Conservation (phyloP, 139 green algal species). For the Desmodesmus armatus region DNA sequence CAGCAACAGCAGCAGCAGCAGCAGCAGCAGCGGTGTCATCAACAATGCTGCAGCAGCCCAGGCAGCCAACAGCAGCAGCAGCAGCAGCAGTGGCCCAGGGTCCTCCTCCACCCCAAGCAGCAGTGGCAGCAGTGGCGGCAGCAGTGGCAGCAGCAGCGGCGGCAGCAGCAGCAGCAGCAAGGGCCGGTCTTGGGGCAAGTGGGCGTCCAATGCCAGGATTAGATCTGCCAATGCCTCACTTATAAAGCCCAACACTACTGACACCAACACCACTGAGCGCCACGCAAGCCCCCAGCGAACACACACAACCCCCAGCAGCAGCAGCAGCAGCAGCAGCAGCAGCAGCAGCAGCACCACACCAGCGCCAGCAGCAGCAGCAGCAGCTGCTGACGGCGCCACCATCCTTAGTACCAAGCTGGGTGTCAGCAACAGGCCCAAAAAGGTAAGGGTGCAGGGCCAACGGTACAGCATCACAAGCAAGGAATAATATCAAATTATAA, state of each 20-base stretch:
- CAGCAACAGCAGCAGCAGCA: background rate
- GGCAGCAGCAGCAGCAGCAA: conserved; percentile 22
- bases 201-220: conserved; percentile 43
- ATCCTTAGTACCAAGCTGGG: conserved; percentile 38
- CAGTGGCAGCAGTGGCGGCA: background rate
- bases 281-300: conserved; percentile 2
- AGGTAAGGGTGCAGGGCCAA: no score
- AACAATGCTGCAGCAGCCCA: conserved; percentile 3
- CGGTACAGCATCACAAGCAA: no score
- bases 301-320: background rate
- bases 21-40: conserved; percentile 13
- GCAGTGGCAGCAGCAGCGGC: background rate
- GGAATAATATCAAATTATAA: no score
- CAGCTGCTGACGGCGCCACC: conserved; percentile 34
- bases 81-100: conserved; percentile 35
- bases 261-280: background rate
- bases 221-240: conserved; percentile 29
- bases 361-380: conserved; percentile 34
- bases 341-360: conserved; percentile 16
- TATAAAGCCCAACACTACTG: conserved; percentile 17
- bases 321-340: conserved; percentile 39
- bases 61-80: conserved; percentile 1
- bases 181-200: conserved; percentile 48
- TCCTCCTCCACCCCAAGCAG: background rate
- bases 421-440: conserved; percentile 21